Evolutionary conservation across 2,329 filamentous ascomycete genomes (phyloP).

Genomic region (Colletotrichum noveboracense): DNA sequence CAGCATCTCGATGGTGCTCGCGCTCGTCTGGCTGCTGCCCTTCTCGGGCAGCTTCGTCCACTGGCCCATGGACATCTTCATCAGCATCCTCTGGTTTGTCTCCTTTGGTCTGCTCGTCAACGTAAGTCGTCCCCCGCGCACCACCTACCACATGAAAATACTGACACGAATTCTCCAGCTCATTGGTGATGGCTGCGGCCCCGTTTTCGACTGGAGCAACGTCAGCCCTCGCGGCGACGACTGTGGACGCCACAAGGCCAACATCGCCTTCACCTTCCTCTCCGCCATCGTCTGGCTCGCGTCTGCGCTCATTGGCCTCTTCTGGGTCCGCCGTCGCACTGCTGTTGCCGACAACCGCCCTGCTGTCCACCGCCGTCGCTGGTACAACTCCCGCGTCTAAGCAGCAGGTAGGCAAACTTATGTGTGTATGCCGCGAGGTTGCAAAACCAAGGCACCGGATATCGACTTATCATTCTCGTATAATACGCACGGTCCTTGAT

Average conservation of each 20-base stretch:
- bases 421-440: not conserved
- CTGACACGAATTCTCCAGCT: slow-evolving; percentile 38
- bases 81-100: slow-evolving; percentile 74
- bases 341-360: slow-evolving; percentile 29
- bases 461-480: not conserved
- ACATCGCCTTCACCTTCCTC: slow-evolving; percentile 74
- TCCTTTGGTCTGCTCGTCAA: slow-evolving; percentile 71
- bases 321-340: slow-evolving; percentile 53
- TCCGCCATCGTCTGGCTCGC: slow-evolving; percentile 74
- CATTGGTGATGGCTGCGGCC: slow-evolving; percentile 55
- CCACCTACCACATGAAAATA: not conserved
- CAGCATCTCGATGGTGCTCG: slow-evolving; percentile 70
- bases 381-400: slow-evolving; percentile 49
- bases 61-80: slow-evolving; percentile 73
- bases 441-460: not conserved
- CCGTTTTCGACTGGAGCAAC: slow-evolving; percentile 64
- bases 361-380: slow-evolving; percentile 39
- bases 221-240: slow-evolving; percentile 51
- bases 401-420: not conserved
- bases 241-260: slow-evolving; percentile 75
- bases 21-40: slow-evolving; percentile 75
- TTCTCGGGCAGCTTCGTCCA: slow-evolving; percentile 71
- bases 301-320: slow-evolving; percentile 62
- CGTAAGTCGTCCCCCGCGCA: slow-evolving; percentile 41
- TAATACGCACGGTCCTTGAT: not conserved